Base-by-base conservation (phyloP, 1,139 yeast species). In the Yamadazyma friedrichii region DNA sequence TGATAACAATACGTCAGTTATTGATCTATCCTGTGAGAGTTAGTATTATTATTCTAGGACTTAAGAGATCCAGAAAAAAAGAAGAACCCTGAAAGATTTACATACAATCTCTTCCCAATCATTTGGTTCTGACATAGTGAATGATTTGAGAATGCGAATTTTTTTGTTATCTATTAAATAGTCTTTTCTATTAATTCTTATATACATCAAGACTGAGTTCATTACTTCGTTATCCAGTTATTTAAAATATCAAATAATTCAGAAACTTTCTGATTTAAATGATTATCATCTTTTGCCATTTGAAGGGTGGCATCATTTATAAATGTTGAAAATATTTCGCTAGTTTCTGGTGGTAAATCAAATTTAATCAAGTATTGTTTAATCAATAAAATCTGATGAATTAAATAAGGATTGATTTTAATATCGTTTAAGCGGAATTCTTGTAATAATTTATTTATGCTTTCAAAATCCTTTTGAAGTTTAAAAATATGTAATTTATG, bases 381-480 rank as follows among this genome's bases (percentile, higher is more conserved):
- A 12, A 70, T 51, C 36, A 44, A 57, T 32, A 57, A 53, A 39
- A 67, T 59, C 36, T 70, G 72, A 35, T 59, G 54, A 41, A 58
- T 51, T 15, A 70, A 47, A 46, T 64, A 70, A 2, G 72, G 74
- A 33, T 65, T 63, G n/a, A 70, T 50, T 2, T 55, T 52, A 13
- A 61, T 54, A 2, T 56, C 57, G 33, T 65, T 52, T 3, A 69
- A 46, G 1, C 71, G 67, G 44, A 70, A 71, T 3, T 48, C 41
- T 2, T 60, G 56, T 6, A 71, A 49, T 6, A 47, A 43, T 16
- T 47, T 35, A 9, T 46, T 38, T 43, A 68, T 57, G 3, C 42
- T 46, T 3, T 43, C 48, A 37, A 49, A 64, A 13, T 64, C 47
- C 12, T 54, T 48, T n/a, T 40, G 38, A 9, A 44, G 49, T 20